Base-by-base conservation (phyloP, 2,329 filamentous ascomycete species). In the Akanthomyces lecanii region DNA sequence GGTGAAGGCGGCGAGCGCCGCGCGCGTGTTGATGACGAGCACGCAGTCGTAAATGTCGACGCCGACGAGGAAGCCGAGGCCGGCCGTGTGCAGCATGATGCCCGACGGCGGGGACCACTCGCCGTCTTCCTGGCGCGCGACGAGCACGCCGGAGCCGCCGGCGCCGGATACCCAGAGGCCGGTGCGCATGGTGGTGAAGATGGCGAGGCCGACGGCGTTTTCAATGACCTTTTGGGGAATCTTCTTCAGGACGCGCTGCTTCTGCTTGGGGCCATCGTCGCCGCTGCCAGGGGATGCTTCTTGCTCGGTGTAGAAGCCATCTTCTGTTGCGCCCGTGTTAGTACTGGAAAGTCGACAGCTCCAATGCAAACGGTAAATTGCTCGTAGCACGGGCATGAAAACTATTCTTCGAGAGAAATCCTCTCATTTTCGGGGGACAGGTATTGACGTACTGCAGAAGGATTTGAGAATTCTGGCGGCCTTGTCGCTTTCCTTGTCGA, bases 401-500 rank as follows among this genome's bases (percentile, higher is more conserved):
- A 40, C 5, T 10, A 11, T 16, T 14, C 5, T 16, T 38, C 5
- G 10, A 38, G 5, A 11, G 3, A 8, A 4, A 10, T 11, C 3
- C 2, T 11, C 14, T 40, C 38, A 11, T 4, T 40, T 40, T 16
- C 21, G 21, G 11, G 38, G 38, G 38, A 16, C 21, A 21, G 21
- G 28, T 16, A 8, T 33, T 51, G 8, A 74, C 86, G 70, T 81
- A 90, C 88, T 95, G 80, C 92, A 96, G 76, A 97, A 97, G 66
- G 87, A 90, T 71, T 85, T 85, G 30, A 97, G 74, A 54, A 97
- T 96, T 14, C 90, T 81, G 40, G 92, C 92, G 0, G 92, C 91
- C 79, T 97, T 97, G 76, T 97, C 92, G 69, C 89, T 90, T 78
- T 97, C 93, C 74, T 92, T 92, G 72, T 96, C 92, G 67, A 97